Base-by-base conservation (phyloP, 495 filamentous ascomycete genomes). In the Aspergillus affinis region DNA sequence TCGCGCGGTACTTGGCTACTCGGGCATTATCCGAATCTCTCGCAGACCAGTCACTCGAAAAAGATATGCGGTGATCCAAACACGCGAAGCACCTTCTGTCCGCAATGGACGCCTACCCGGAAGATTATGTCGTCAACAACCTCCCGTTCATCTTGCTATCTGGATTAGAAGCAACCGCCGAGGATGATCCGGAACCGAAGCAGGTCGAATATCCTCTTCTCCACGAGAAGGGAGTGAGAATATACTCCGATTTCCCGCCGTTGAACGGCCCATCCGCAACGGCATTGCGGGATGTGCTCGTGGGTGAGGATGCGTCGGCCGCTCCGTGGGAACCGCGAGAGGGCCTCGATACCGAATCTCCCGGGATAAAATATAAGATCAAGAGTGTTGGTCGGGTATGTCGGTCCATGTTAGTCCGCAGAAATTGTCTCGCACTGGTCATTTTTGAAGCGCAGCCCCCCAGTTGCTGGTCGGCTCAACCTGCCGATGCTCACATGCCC, bases 41-140 rank as follows among this genome's bases (percentile, higher is more conserved):
- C 30, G 30, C 30, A 32, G 7, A 32, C 30, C 30, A 32, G 30
- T 32, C 30, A 8, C 30, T 8, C 30, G 6, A 47, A 19, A 26
- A 58, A 70, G 74, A 72, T 49, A 80, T 80, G 77, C 69, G 71
- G 69, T 80, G 77, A 80, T 65, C 58, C 15, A 51, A 44, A 48
- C 52, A 55, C 50, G 36, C 56, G 21, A 63, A 68, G 57, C 62
- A 70, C 59, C 54, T 58, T 58, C 62, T 69, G 72, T 76, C 75
- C 75, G 75, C 75, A 68, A 97, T 97, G 92, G 91, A 97, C 78
- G 91, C 85, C 61, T 96, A 94, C 75, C 90, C 92, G 45, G 70
- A 80, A 63, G 86, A 87, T 67, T 93, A 91, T 75, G 78, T 93
- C 75, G 82, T 85, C 72, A 91, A 92, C 74, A 91, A 91, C 69